phyloP scores from a whole-genome alignment of 2,329 filamentous ascomycete genomes.

The Aspergillus ochraceoroseus region DNA sequence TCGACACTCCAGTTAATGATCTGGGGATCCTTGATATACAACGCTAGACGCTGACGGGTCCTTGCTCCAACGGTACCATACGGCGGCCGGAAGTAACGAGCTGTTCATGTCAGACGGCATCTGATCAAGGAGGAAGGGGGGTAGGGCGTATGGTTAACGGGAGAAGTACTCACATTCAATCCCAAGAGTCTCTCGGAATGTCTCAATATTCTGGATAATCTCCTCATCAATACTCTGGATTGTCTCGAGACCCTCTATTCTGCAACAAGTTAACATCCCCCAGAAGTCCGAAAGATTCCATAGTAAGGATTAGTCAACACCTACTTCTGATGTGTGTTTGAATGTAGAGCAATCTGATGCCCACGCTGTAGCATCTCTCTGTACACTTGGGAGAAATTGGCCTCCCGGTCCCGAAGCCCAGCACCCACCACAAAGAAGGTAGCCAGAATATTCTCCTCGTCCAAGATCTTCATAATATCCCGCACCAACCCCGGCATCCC shows the following conservation, averaged over 20 bases:
- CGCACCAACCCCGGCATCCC: conserved; percentile 57
- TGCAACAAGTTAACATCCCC: conserved; percentile 16
- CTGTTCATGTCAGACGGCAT: conserved; percentile 20
- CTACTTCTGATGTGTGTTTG: conserved; percentile 62
- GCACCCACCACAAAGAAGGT: conserved; percentile 68
- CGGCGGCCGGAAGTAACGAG: conserved; percentile 62
- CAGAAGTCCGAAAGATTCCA: not conserved
- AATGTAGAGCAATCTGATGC: conserved; percentile 65
- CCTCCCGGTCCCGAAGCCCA: conserved; percentile 54
- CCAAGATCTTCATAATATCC: conserved; percentile 58
- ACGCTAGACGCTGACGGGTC: conserved; percentile 59
- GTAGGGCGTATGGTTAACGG: not conserved
- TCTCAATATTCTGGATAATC: conserved; percentile 32
- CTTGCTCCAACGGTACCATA: conserved; percentile 65
- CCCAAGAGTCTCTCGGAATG: conserved; percentile 30
- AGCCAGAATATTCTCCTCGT: conserved; percentile 58
- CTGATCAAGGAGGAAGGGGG: not conserved
- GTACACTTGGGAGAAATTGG: conserved; percentile 61
- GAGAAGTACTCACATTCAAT: conserved; percentile 31
- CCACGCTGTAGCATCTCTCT: conserved; percentile 57
- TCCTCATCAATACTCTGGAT: conserved; percentile 36
- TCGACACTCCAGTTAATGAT: conserved; percentile 67
- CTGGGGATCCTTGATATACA: conserved; percentile 49
- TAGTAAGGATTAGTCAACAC: conserved; percentile 7
- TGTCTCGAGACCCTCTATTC: conserved; percentile 36